Evolutionary conservation across 1,139 yeast species (phyloP).

Genomic region (Wickerhamomyces sp.): DNA sequence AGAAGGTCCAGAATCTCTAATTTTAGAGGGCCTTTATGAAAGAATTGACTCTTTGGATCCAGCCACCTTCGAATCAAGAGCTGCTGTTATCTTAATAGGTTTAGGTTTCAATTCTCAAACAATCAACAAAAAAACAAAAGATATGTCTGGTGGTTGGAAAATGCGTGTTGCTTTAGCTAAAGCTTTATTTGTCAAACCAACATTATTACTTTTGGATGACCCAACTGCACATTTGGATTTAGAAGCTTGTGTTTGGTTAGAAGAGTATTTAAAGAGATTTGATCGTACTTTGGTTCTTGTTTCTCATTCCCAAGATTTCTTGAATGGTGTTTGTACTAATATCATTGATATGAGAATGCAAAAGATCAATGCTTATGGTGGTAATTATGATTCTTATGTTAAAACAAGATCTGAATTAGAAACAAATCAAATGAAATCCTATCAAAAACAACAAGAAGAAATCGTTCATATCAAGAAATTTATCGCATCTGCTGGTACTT

Average conservation of each 20-base stretch:
- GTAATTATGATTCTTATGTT: constrained; percentile 95
- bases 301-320: constrained; percentile 98
- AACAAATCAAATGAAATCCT: constrained; percentile 97
- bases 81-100: constrained; percentile 94
- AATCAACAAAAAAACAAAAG: constrained; percentile 87
- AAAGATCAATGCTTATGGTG: constrained; percentile 75
- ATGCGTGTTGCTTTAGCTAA: constrained; percentile 76
- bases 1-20: constrained; percentile 91
- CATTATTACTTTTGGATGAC: constrained; percentile 83
- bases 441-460: constrained; percentile 96
- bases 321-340: constrained; percentile 96
- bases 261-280: constrained; percentile 91
- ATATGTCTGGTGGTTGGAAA: constrained; percentile 97
- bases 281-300: constrained; percentile 92
- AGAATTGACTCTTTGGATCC: constrained; percentile 97
- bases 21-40: constrained; percentile 86
- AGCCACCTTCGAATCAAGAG: constrained; percentile 91
- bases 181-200: constrained; percentile 83
- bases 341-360: constrained; percentile 94
- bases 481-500: constrained; percentile 99
- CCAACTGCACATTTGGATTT: constrained; percentile 99
- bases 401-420: constrained; percentile 94
- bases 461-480: constrained; percentile 96
- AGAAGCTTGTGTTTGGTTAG: constrained; percentile 99
- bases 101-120: constrained; percentile 89